These are phyloP conservation scores for Myxozyma neglecta DNA, from an alignment of 805 yeast genomes.

Conservation along the genomic window DNA sequence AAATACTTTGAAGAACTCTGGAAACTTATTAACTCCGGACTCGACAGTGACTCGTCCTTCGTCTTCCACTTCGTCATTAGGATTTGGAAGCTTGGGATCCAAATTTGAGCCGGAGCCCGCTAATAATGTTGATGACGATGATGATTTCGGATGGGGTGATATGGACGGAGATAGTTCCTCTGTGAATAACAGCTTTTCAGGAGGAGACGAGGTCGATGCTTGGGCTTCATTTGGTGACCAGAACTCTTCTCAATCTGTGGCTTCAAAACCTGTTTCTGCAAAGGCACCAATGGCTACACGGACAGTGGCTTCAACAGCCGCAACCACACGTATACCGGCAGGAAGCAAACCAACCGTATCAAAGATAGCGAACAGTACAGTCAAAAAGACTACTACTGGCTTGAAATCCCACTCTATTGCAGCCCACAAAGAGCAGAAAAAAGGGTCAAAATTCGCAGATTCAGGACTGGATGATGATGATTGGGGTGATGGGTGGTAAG, in stretches of 20 bases:
- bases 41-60: constrained; percentile 15
- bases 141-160: constrained; percentile 40
- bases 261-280: constrained; percentile 6
- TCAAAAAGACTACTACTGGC: neutral
- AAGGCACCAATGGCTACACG: neutral
- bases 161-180: constrained; percentile 22
- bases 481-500: constrained; percentile 39
- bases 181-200: constrained; percentile 7
- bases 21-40: neutral
- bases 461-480: constrained; percentile 31
- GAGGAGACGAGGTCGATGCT: constrained; percentile 11
- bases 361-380: neutral
- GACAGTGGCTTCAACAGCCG: constrained; percentile 2
- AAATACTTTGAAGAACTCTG: neutral
- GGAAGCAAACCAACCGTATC: neutral
- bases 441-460: constrained; percentile 25
- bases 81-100: constrained; percentile 14
- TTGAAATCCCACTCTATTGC: constrained; percentile 26
- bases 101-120: constrained; percentile 27
- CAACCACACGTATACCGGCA: constrained; percentile 5
- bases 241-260: neutral
- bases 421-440: constrained; percentile 26
- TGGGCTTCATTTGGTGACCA: constrained; percentile 25
- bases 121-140: constrained; percentile 32
- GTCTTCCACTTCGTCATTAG: constrained; percentile 19